phyloP scores from a whole-genome alignment of 179 eudicot genomes.

The Vitellaria paradoxa region DNA sequence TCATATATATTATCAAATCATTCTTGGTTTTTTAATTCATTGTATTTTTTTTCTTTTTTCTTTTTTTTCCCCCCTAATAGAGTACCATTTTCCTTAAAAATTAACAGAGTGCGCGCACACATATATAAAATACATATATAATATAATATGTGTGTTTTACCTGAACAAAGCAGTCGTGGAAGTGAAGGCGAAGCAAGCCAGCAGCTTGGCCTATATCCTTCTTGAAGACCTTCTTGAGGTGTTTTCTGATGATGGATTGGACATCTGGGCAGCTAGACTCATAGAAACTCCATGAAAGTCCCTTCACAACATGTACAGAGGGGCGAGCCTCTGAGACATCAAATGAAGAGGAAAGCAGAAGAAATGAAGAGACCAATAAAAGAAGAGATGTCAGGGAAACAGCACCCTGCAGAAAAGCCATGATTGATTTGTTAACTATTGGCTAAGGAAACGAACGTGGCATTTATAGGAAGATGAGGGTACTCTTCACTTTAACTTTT shows the following conservation, averaged over 20 bases:
- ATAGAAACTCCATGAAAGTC: constrained; percentile 37
- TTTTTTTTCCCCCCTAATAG: too few relatives aligned
- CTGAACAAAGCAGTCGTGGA: constrained; percentile 44
- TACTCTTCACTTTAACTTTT: too few relatives aligned
- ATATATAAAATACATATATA: too few relatives aligned
- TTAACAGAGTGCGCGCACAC: too few relatives aligned
- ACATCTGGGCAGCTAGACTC: constrained; percentile 33
- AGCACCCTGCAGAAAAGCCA: neutral
- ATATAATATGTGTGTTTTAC: constrained; percentile 9
- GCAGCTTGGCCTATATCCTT: constrained; percentile 33
- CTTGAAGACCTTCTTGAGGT: constrained; percentile 36
- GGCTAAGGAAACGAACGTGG: neutral
- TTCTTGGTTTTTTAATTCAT: too few relatives aligned
- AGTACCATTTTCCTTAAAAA: too few relatives aligned
- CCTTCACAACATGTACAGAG: constrained; percentile 25
- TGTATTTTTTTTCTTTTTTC: too few relatives aligned
- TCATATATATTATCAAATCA: too few relatives aligned
- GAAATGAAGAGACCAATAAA: neutral
- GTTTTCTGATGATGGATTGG: constrained; percentile 34
- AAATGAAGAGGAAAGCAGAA: neutral
- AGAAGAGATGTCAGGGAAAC: neutral
- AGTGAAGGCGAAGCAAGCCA: too few relatives aligned
- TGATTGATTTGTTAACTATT: neutral
- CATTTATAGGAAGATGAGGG: neutral
- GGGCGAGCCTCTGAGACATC: constrained; percentile 9